Evolutionary conservation across 495 filamentous ascomycete genomes (phyloP).

Genomic region (Xylaria scruposa): DNA sequence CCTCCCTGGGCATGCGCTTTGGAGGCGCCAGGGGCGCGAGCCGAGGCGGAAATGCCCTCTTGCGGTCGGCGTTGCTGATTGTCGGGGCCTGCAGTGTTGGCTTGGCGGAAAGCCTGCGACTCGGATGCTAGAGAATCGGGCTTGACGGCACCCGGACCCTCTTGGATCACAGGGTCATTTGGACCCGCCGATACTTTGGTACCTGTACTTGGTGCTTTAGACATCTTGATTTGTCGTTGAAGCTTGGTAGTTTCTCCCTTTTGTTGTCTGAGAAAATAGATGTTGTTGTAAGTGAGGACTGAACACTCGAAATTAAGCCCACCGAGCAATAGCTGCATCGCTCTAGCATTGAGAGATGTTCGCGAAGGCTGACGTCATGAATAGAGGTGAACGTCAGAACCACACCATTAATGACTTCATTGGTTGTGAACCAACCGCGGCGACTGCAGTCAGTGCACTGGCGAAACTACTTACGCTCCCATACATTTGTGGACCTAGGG

Average conservation of each 20-base stretch:
- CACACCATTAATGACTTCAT: constrained; percentile 37
- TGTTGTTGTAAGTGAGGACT: neutral
- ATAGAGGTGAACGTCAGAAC: constrained; percentile 30
- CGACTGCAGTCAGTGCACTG: too few relatives aligned
- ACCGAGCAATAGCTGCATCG: neutral
- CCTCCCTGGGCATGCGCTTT: neutral
- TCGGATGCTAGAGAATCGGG: constrained; percentile 49
- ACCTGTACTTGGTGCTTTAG: constrained; percentile 37
- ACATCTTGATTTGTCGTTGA: constrained; percentile 30
- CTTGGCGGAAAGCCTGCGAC: constrained; percentile 37
- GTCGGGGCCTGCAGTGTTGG: constrained; percentile 27
- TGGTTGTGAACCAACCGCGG: neutral
- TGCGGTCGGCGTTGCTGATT: constrained; percentile 21
- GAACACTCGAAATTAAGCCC: neutral
- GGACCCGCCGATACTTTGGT: constrained; percentile 38
- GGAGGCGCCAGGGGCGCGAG: constrained; percentile 4
- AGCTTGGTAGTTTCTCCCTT: constrained; percentile 18
- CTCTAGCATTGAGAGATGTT: neutral
- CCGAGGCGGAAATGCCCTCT: constrained; percentile 15
- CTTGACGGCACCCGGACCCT: constrained; percentile 42
- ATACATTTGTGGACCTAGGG: constrained; percentile 23
- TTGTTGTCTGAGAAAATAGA: neutral
- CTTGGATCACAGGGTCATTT: constrained; percentile 39
- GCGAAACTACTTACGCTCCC: neutral
- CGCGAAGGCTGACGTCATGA: constrained; percentile 37